These are phyloP conservation scores for Penicillium oxalicum DNA, from an alignment of 2,329 filamentous ascomycete species.

Conservation along the genomic window DNA sequence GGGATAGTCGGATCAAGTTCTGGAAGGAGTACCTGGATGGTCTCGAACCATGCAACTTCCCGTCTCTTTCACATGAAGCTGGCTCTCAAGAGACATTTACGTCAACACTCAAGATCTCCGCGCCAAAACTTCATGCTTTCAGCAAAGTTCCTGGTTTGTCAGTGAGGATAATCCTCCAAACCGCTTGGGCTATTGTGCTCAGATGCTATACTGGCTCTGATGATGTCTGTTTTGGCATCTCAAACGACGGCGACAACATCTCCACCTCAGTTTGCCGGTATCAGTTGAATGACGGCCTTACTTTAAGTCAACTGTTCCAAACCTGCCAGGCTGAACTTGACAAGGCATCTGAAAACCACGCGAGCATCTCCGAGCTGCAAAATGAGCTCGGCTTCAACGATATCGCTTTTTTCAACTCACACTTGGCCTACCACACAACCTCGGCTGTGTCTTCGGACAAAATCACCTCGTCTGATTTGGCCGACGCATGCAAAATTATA, in stretches of 20 bases:
- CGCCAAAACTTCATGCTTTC: conserved; percentile 19
- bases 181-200: conserved; percentile 43
- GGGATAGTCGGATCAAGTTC: conserved; percentile 34
- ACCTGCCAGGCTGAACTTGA: conserved; percentile 18
- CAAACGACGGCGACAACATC: conserved; percentile 30
- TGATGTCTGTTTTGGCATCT: conserved; percentile 44
- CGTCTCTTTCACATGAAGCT: conserved; percentile 20
- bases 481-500: conserved; percentile 21
- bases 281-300: conserved; percentile 20
- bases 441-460: conserved; percentile 5
- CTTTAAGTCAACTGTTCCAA: conserved; percentile 18
- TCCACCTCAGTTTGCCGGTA: conserved; percentile 20
- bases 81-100: conserved; percentile 4
- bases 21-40: conserved; percentile 44
- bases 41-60: conserved; percentile 45
- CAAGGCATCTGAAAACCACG: conserved; percentile 15
- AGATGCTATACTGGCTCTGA: conserved; percentile 40
- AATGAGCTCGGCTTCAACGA: conserved; percentile 23
- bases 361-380: conserved; percentile 21
- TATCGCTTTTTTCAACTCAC: conserved; percentile 27
- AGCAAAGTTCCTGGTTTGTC: conserved; percentile 18
- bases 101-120: conserved; percentile 18
- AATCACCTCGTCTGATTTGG: conserved; percentile 2
- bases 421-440: conserved; percentile 20
- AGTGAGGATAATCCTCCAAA: conserved; percentile 28